Conservation (phyloP, 108 stramenopile genomes). For the Conticribra weissflogii region DNA sequence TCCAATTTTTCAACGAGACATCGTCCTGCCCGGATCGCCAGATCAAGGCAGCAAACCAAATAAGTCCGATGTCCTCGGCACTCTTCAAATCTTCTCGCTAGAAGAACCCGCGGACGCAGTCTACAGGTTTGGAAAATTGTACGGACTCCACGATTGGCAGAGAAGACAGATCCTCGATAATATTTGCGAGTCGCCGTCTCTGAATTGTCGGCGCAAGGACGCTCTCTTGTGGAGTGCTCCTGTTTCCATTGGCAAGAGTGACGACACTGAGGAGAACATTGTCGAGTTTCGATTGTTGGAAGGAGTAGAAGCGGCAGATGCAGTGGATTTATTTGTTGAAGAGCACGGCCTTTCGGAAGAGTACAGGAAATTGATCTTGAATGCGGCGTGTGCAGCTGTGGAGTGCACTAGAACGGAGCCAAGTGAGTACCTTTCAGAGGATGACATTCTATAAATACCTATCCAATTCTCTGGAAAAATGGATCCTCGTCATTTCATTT, state of each 20-base stretch:
- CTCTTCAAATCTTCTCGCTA: constrained; percentile 4
- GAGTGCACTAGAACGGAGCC: constrained; percentile 18
- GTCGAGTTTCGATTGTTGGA: constrained; percentile 5
- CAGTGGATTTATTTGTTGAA: constrained; percentile 16
- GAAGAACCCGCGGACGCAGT: constrained; percentile 32
- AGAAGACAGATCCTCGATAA: constrained; percentile 6
- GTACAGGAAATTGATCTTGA: constrained; percentile 8
- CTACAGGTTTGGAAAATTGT: constrained; percentile 19
- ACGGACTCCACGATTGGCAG: constrained; percentile 2
- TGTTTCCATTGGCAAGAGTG: too few relatives aligned
- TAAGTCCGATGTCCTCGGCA: too few relatives aligned
- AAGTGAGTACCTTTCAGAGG: constrained; percentile 3
- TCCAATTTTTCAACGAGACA: too few relatives aligned
- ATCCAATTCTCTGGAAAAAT: background rate
- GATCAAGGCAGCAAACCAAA: too few relatives aligned
- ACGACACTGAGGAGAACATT: background rate
- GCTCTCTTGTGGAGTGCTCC: constrained; percentile 19
- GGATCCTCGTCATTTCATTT: background rate
- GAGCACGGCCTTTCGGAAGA: constrained; percentile 10
- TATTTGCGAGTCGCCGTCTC: constrained; percentile 13
- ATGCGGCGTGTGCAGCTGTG: constrained; percentile 13
- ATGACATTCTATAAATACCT: background rate
- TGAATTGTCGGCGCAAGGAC: constrained; percentile 9
- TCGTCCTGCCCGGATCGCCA: too few relatives aligned
- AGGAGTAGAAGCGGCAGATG: constrained; percentile 21